These are phyloP conservation scores for Alternaria infectoria DNA, from an alignment of 2,329 filamentous ascomycete species.

Conservation along the genomic window DNA sequence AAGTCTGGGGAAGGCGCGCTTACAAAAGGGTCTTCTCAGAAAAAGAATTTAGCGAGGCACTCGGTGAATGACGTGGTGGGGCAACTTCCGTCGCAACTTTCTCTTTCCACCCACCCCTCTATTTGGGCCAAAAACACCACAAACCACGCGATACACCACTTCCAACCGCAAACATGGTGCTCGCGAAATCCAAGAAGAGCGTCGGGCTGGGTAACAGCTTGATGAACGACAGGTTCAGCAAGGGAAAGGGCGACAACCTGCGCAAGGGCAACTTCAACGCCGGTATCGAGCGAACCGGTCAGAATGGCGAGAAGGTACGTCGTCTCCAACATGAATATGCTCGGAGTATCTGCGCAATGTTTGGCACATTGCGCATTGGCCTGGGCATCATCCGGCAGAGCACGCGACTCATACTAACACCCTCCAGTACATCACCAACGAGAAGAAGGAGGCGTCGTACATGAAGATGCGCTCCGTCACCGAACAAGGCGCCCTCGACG, in stretches of 20 bases:
- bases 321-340: too few relatives aligned
- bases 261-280: conserved; percentile 70
- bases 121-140: conserved; percentile 22
- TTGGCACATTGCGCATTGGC: too few relatives aligned
- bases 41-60: conserved; percentile 62
- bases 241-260: conserved; percentile 83
- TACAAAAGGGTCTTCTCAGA: conserved; percentile 47
- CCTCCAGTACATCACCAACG: conserved; percentile 83
- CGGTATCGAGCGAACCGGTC: conserved; percentile 73
- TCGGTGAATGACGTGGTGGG: conserved; percentile 62
- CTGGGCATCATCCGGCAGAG: background rate
- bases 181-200: conserved; percentile 92
- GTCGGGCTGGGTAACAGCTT: conserved; percentile 95
- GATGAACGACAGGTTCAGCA: conserved; percentile 98
- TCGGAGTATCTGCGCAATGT: background rate
- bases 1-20: conserved; percentile 36
- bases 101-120: conserved; percentile 24
- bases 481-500: conserved; percentile 93
- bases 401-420: conserved; percentile 30
- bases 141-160: conserved; percentile 20
- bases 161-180: conserved; percentile 62
- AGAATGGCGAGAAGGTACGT: conserved; percentile 75
- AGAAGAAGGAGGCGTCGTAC: conserved; percentile 89
- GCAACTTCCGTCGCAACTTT: conserved; percentile 29
- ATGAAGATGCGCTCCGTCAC: conserved; percentile 99